Conservation (phyloP, 2,329 filamentous ascomycete genomes). For the Chrysoporthe austroafricana region DNA sequence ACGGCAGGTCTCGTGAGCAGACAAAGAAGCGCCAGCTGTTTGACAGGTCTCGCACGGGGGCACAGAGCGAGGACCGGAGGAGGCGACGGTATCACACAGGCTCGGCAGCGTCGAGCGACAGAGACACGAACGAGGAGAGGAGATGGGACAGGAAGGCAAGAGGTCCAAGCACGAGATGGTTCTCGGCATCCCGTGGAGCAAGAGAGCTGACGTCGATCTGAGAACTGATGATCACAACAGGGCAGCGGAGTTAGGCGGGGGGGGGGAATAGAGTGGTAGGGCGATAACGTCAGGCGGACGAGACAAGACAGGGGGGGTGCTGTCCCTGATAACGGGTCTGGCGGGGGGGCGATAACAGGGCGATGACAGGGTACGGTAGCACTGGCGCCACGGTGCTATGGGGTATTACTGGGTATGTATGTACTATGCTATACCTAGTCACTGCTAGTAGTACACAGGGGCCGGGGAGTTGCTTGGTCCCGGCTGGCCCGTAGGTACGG, state of each 20-base stretch:
- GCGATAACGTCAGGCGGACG: slow-evolving; percentile 6
- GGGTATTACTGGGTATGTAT: not conserved
- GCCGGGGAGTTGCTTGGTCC: too few species aligned
- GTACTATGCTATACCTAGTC: too few species aligned
- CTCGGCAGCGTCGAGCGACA: slow-evolving; percentile 12
- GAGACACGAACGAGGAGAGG: not conserved
- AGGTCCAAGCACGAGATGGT: slow-evolving; percentile 3
- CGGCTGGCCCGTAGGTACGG: too few species aligned
- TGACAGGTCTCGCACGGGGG: slow-evolving; percentile 20
- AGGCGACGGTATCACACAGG: slow-evolving; percentile 5
- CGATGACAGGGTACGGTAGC: not conserved
- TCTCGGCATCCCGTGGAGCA: not conserved
- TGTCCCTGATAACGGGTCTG: not conserved
- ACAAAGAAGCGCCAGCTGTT: not conserved
- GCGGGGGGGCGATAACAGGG: not conserved
- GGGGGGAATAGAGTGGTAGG: not conserved
- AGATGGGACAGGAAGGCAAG: not conserved
- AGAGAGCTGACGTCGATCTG: slow-evolving; percentile 2
- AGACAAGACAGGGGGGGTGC: slow-evolving; percentile 2
- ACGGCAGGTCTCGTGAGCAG: slow-evolving; percentile 13
- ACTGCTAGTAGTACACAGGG: too few species aligned
- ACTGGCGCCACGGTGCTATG: not conserved
- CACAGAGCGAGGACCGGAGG: slow-evolving; percentile 5
- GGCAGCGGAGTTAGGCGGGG: not conserved
- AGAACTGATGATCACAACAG: slow-evolving; percentile 12